These are phyloP conservation scores for Zygnema cylindricum DNA, from an alignment of 139 green algal genomes.

Conservation along the genomic window DNA sequence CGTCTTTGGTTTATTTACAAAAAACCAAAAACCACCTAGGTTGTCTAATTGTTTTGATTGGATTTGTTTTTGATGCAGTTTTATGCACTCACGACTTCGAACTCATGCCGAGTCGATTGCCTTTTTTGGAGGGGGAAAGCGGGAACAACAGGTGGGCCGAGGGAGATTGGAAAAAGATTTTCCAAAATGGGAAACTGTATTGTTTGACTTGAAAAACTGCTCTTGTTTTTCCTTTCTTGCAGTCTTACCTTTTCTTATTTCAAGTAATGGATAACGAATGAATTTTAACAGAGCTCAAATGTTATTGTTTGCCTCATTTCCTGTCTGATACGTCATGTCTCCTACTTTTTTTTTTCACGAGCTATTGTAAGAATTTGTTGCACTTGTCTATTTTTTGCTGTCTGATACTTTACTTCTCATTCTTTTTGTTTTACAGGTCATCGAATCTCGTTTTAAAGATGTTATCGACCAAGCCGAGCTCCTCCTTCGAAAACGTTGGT, in stretches of 20 bases:
- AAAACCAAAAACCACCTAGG: too few relatives aligned
- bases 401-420: neutral
- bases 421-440: slow-evolving; percentile 15
- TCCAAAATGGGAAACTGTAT: too few relatives aligned
- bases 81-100: slow-evolving; percentile 50
- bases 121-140: slow-evolving; percentile 49
- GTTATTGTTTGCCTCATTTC: too few relatives aligned
- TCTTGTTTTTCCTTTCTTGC: neutral
- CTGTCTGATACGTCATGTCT: too few relatives aligned
- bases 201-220: too few relatives aligned
- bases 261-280: too few relatives aligned
- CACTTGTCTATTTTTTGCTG: too few relatives aligned
- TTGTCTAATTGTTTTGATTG: too few relatives aligned
- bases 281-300: too few relatives aligned
- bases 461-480: slow-evolving; percentile 17
- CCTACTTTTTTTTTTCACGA: too few relatives aligned
- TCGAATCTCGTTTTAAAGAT: slow-evolving; percentile 5
- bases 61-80: slow-evolving; percentile 61
- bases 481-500: slow-evolving; percentile 64
- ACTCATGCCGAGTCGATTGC: slow-evolving; percentile 49
- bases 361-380: too few relatives aligned
- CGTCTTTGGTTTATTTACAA: too few relatives aligned
- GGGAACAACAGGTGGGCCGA: slow-evolving; percentile 23
- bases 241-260: neutral
- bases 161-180: neutral